Evolutionary conservation across 208 protist species (phyloP).

Genomic region (Wallacemonas rigidus): DNA sequence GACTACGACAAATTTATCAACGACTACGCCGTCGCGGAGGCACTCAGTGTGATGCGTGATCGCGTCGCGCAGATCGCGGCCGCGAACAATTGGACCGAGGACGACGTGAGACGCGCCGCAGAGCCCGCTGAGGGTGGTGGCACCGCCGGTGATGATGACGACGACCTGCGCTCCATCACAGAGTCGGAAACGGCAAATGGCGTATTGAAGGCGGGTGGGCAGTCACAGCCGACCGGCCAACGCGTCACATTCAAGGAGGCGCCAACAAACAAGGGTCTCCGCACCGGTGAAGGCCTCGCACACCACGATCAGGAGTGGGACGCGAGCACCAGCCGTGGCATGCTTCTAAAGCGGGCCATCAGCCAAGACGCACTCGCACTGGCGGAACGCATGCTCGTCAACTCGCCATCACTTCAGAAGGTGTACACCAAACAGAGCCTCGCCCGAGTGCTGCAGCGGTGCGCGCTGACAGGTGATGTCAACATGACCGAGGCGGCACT

Average conservation of each 20-base stretch:
- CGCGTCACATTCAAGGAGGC: slow-evolving; percentile 8
- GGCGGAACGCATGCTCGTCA: slow-evolving; percentile 84
- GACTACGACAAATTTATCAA: slow-evolving; percentile 91
- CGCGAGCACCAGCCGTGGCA: slow-evolving; percentile 39
- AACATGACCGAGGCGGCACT: slow-evolving; percentile 47
- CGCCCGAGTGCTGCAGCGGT: slow-evolving; percentile 77
- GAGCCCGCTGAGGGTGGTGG: slow-evolving; percentile 18
- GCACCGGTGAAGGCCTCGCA: slow-evolving; percentile 24
- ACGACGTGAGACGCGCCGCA: slow-evolving; percentile 56
- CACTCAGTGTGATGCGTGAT: slow-evolving; percentile 88
- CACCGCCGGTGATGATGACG: slow-evolving; percentile 33
- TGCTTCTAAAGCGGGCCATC: slow-evolving; percentile 74
- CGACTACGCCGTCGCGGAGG: slow-evolving; percentile 90
- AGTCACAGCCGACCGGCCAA: neutral
- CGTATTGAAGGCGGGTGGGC: slow-evolving; percentile 7
- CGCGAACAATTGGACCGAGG: slow-evolving; percentile 76
- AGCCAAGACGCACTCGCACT: slow-evolving; percentile 73
- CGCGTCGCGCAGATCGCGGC: slow-evolving; percentile 80
- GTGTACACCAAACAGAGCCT: slow-evolving; percentile 88
- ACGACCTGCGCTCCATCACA: slow-evolving; percentile 41
- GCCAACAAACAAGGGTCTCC: slow-evolving; percentile 20
- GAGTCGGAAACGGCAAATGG: slow-evolving; percentile 26
- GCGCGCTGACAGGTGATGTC: slow-evolving; percentile 54
- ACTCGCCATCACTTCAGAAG: slow-evolving; percentile 80
- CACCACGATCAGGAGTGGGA: slow-evolving; percentile 64